Evolutionary conservation across 148 eudicot genomes (phyloP), one percentile per base, ranked within the genome.

Genomic region (Spergularia bocconei): DNA sequence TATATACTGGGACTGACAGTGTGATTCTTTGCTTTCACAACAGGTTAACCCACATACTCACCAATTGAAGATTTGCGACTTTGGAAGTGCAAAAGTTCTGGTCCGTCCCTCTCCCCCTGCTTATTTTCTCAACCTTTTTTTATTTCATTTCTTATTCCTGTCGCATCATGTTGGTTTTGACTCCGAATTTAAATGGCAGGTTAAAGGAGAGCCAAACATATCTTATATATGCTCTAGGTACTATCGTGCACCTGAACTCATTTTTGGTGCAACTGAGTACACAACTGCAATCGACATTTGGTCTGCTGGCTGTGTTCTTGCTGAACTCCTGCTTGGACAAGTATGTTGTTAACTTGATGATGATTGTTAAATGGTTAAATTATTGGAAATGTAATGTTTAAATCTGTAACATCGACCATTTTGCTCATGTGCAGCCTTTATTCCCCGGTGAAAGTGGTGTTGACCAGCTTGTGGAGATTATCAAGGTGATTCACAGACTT

Each of bases 11-110:
- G 51, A 33, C 13, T 50, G 10, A 63, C 58, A 48, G 7, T 25
- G 12, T 23, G 47, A n/a, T 21, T 2, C 66, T 56, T 29, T 64
- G 64, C 75, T 36, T 39, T 66, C 39, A 33, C 13, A 38, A 41
- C 87, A 93, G 98, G 97, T 93, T 48, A 91, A 91, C 23, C 98
- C 93, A 2, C 98, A 89, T 73, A 93, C 94, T 2, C 93, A 93
- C 72, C 97, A 91, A 73, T 84, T 93, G 63, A 91, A 91, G 72
- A 54, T 91, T 51, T 93, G 98, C 62, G 98, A 93, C 70, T 93
- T 93, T 78, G 96, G 98, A 81, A 93, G 98, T 81, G 98, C 98
- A 44, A 93, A 93, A 89, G 91, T 93, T 47, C 71, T 93, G 96
- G 98, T 92, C 13, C 10, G 88, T 78, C 13, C 57, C 63, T 52